Evolutionary conservation across 768 basidiomycete species (phyloP), one percentile per base, ranked within the genome.

Genomic region (Neoboletus brunneissimus): DNA sequence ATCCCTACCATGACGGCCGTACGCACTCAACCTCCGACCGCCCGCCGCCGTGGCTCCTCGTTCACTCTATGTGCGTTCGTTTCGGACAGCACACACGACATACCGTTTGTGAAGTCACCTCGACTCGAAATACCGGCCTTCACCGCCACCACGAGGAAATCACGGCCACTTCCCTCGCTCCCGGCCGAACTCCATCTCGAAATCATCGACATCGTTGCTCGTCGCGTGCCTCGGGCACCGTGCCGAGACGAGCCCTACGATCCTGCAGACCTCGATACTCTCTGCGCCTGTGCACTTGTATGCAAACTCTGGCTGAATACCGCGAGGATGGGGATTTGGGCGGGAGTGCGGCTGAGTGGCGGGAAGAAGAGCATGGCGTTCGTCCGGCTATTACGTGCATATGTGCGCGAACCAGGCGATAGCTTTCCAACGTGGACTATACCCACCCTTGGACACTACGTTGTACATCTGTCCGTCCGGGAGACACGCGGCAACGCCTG

Each of bases 371-470:
- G 67, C 25, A 67, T 55, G 57, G 57, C 55, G 1, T 56, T 71
- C 15, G 32, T 67, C 37, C 54, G 52, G 43, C 37, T 71, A 22
- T 29, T 71, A 9, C 49, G 22, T 12, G 52, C 56, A 13, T 71
- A 71, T 47, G 40, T 9, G n/a, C 57, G 34, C 47, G 53, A 42
- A 10, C 27, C 54, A 13, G 35, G n/a, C 0, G 48, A 70, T 4
- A 83, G 80, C 51, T 32, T 23, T 27, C 42, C 55, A 12, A 32
- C 40, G 25, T 45, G 59, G 57, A 81, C 72, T 4, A 87, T 64
- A 35, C 82, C 80, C 8, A 90, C 79, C 37, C 81, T 73, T 11
- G 80, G 80, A 23, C 85, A 86, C 64, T 89, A 91, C 23, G 55
- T 73, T 20, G 42, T 50, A 7, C 54, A 58, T 25, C 51, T 72